Conservation (phyloP, 148 eudicot genomes). For the Dysphania ambrosioides region DNA sequence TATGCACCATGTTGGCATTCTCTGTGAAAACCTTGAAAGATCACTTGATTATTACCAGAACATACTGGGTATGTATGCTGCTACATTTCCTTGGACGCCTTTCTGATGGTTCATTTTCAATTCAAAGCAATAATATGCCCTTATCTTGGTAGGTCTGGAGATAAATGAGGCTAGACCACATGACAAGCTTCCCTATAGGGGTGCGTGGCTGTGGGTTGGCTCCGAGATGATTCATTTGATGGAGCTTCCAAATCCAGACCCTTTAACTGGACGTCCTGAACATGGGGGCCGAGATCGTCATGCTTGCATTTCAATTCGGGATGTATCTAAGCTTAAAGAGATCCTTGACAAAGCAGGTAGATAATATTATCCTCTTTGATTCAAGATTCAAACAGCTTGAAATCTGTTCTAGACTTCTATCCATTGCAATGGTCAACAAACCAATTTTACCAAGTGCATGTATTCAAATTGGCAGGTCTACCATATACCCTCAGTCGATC, state of each 20-base stretch:
- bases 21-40: constrained; percentile 91
- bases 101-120: background rate
- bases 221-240: constrained; percentile 95
- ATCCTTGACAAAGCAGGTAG: constrained; percentile 79
- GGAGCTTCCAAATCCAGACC: constrained; percentile 99
- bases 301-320: constrained; percentile 67
- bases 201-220: constrained; percentile 99
- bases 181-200: constrained; percentile 95
- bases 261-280: constrained; percentile 83
- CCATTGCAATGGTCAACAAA: background rate
- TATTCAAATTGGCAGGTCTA: constrained; percentile 48
- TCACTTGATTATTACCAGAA: constrained; percentile 94
- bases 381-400: background rate
- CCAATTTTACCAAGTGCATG: background rate
- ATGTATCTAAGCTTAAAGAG: constrained; percentile 79
- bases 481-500: constrained; percentile 89
- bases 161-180: constrained; percentile 96
- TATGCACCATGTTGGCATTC: constrained; percentile 89
- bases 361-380: background rate
- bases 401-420: background rate
- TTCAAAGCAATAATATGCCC: background rate
- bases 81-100: background rate
- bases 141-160: constrained; percentile 55
- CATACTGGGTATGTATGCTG: constrained; percentile 54
- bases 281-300: constrained; percentile 98